phyloP scores from a whole-genome alignment of 164 flowering plant genomes.

The Magnolia kwangsiensis region DNA sequence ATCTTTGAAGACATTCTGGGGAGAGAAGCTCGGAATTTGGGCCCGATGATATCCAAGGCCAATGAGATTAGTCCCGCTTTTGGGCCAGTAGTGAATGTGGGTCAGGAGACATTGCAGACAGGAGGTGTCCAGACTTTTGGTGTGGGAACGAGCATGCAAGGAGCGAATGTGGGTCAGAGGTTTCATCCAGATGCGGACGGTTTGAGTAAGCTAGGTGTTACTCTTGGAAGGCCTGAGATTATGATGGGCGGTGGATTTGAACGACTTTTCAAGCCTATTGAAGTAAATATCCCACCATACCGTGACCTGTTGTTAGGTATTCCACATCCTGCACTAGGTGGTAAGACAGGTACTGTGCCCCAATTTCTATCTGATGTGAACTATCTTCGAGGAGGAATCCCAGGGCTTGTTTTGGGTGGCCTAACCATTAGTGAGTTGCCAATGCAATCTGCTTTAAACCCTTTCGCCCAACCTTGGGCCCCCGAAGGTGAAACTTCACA shows the following conservation, averaged over 20 bases:
- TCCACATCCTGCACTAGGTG: background rate
- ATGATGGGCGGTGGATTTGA: background rate
- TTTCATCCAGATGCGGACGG: background rate
- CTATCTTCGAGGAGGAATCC: background rate
- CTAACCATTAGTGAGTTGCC: background rate
- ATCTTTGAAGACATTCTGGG: background rate
- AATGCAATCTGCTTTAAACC: background rate
- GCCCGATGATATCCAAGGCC: background rate
- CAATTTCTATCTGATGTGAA: background rate
- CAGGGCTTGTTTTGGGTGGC: background rate
- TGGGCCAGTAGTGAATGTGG: background rate
- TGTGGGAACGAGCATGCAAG: background rate
- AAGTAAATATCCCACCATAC: no score
- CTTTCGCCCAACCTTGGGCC: slow-evolving; percentile 4
- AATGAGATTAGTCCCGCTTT: background rate
- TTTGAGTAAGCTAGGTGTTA: background rate
- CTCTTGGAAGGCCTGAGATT: background rate
- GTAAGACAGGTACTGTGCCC: background rate
- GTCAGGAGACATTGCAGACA: no score
- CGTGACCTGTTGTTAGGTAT: no score
- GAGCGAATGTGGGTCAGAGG: background rate
- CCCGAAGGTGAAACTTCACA: no score
- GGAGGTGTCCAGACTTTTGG: no score
- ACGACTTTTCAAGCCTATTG: no score
- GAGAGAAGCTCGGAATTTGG: background rate